Conservation (phyloP, 1,139 yeast species). For the Blastobotrys persicus region DNA sequence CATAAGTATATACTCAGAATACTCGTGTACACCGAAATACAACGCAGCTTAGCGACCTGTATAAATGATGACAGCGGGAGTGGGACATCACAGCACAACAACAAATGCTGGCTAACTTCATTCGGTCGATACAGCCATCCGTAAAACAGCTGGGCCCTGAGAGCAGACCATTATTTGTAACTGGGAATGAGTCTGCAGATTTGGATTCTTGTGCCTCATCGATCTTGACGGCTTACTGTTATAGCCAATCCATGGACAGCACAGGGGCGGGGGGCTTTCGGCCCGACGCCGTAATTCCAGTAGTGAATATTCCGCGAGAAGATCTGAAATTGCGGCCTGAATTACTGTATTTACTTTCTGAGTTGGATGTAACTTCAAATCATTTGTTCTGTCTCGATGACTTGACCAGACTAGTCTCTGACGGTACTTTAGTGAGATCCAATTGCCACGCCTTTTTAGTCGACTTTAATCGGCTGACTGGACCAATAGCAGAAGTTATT, state of each 20-base stretch:
- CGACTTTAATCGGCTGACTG: conserved; percentile 77
- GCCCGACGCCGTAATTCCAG: conserved; percentile 48
- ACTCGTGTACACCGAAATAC: no score
- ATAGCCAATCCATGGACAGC: conserved; percentile 29
- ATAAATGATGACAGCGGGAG: no score
- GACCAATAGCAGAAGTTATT: conserved; percentile 41
- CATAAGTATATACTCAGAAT: no score
- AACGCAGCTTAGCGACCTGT: no score
- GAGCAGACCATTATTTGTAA: conserved; percentile 45
- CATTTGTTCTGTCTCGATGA: conserved; percentile 69
- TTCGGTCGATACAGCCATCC: conserved; percentile 12
- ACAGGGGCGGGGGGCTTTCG: conserved; percentile 14
- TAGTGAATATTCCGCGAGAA: conserved; percentile 64
- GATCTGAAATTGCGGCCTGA: conserved; percentile 74
- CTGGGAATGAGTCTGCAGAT: conserved; percentile 82
- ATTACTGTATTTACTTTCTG: conserved; percentile 51
- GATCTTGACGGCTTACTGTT: conserved; percentile 63
- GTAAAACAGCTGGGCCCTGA: conserved; percentile 10
- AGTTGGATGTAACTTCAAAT: conserved; percentile 49
- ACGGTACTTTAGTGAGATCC: conserved; percentile 1
- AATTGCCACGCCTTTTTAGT: conserved; percentile 55
- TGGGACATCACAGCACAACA: not conserved
- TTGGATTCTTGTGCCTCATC: conserved; percentile 84
- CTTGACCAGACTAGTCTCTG: conserved; percentile 22
- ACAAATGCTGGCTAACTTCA: conserved; percentile 10